Base-by-base conservation (phyloP, 2,329 filamentous ascomycete species). In the Aspergillus pseudoglaucus region DNA sequence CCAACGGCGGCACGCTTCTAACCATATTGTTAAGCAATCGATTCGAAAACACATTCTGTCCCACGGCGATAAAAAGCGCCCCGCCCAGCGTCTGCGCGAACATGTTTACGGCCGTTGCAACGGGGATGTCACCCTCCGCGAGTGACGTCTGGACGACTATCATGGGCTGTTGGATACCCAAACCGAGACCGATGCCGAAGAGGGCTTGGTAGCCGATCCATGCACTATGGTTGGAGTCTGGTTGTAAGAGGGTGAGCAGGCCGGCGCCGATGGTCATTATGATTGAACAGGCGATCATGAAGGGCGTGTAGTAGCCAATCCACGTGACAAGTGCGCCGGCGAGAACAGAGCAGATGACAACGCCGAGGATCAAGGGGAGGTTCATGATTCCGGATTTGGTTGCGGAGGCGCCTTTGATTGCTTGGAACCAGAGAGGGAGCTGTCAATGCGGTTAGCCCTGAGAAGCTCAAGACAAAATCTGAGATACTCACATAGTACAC, bases 351-450 rank as follows among this genome's bases (percentile, higher is more conserved):
- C 56, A 47, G 14, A 70, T 30, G 14, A 68, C 62, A 8, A 63
- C 56, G 6, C 50, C 46, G 9, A 69, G 56, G 38, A 69, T 57
- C 49, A 63, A 59, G 4, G 68, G 67, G 2, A 71, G 54, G 27
- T 61, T 64, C 63, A 68, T 67, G 44, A 71, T 63, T 10, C 68
- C 68, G 0, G 67, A 70, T 38, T 61, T 63, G 30, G 63, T 59
- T 6, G 68, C 61, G 1, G 56, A 55, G 3, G 56, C 62, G 32
- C 55, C 57, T 45, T 69, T 69, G 57, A 71, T 62, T 10, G 66
- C 64, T 44, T 71, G 68, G 54, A 71, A 71, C 66, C 68, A 72
- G 38, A 71, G 65, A 0, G 75, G 75, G 3, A 77, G 62, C 62
- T 65, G 32, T 3, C 12, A 6, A 3, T 20, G 47, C 27, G 44